Evolutionary conservation across 352 stramenopile species (phyloP), one percentile per base, ranked within the genome.

Genomic region (Thraustochytrium striatum): DNA sequence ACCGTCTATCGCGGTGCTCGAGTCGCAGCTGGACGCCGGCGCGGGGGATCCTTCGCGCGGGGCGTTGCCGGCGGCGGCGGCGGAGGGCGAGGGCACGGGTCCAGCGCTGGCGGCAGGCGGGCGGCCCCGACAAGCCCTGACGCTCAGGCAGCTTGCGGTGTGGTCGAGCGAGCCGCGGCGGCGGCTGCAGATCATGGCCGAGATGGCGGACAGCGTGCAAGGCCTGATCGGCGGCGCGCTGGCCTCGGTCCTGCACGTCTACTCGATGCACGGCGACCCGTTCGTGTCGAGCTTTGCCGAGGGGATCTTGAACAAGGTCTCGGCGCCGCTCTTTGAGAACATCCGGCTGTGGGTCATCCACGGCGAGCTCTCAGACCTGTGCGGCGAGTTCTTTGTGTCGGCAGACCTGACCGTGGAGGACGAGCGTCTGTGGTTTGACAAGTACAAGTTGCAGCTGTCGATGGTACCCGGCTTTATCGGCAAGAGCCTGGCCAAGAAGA

Each of bases 1-100:
- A 93, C 65, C 90, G 92, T 7, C 83, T 97, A 92, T 97, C 39
- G 92, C 92, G 19, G 91, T 96, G 1, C 78, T 97, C 38, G 88
- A 92, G 28, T 85, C 91, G 9, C 92, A 97, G 87, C 88, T 96
- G 21, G 79, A 81, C 57, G 50, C 69, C n/a, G 61, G 7, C n/a
- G n/a, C n/a, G n/a, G n/a, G n/a, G n/a, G n/a, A n/a, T n/a, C n/a
- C n/a, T n/a, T n/a, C n/a, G n/a, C n/a, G n/a, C n/a, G n/a, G n/a
- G n/a, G n/a, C n/a, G n/a, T n/a, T n/a, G n/a, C n/a, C n/a, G n/a
- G n/a, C n/a, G n/a, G n/a, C n/a, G 35, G 32, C 57, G 62, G 33
- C 33, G n/a, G 47, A 68, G 33, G 35, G 88, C 93, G 53, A 87
- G 91, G 28, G 88, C 93, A 57, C 88, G 87, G 1, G 88, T 89